Base-by-base conservation (phyloP, 768 basidiomycete species). In the Mycena galericulata region DNA sequence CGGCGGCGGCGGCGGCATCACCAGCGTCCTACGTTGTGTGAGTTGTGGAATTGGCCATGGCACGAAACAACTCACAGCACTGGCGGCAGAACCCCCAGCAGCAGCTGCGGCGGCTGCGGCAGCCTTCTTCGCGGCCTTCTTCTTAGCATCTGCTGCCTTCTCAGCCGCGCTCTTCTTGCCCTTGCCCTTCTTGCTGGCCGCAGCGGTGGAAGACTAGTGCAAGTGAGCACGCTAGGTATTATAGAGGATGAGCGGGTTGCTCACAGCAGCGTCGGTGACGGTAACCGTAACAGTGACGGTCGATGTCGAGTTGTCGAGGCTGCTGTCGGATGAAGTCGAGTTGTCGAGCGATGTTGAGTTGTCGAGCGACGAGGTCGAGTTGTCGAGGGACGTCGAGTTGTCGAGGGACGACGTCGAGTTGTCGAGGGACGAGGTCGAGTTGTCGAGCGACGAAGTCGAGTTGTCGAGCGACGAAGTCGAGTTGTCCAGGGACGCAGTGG, bases 241-340 rank as follows among this genome's bases (percentile, higher is more conserved):
- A 29, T 8, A 34, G 11, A n/a, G 11, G 20, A 27, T 0, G 20
- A n/a, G n/a, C n/a, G n/a, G 14, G 67, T 47, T 51, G 71, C 73
- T 22, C 62, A 71, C 69, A 5, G 63, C 68, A 10, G 34, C 34
- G 14, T 65, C 72, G 22, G 72, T 67, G 26, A 55, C 74, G 49
- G 73, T 74, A 2, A 71, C 75, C 11, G 69, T 73, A 1, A 69
- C 70, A 18, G 70, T 74, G 15, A 49, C 75, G 22, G 73, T 70
- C 24, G 62, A 68, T 20, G 61, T 72, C 15, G 41, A 54, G 9
- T 55, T n/a, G 41, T 8, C 34, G n/a, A 32, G 24, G 20, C 32
- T 22, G 26, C 15, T 53, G 43, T 18, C 45, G 32, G 20, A 26
- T 9, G 63, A 34, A 9, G 56, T 65, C n/a, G 53, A 29, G 45